These are phyloP conservation scores for Solanum pinnatisectum DNA, from an alignment of 257 asterid species.

Conservation along the genomic window DNA sequence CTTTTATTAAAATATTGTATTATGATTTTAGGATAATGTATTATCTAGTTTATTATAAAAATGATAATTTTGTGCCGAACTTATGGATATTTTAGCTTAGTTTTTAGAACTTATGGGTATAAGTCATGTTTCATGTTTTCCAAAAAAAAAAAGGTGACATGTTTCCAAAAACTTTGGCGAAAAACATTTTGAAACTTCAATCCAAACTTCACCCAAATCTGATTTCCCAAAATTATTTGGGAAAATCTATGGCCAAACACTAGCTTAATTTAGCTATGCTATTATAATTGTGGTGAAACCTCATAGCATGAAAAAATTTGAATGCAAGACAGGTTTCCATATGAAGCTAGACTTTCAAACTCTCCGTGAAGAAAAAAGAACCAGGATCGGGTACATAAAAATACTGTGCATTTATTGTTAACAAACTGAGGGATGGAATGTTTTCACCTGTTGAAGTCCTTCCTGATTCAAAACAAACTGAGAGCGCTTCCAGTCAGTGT, in stretches of 20 bases:
- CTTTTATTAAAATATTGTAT: not conserved
- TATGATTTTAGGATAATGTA: not conserved
- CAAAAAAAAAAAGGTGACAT: not conserved
- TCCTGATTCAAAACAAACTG: slow-evolving; percentile 83
- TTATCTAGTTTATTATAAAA: not conserved
- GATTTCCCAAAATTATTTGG: not conserved
- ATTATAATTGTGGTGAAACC: not conserved
- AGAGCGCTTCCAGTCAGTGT: slow-evolving; percentile 85
- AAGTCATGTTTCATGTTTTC: not conserved
- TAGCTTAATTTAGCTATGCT: not conserved
- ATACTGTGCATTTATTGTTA: not conserved
- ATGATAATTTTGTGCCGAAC: not conserved
- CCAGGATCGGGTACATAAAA: not conserved
- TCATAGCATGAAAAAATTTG: not conserved
- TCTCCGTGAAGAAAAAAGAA: not conserved
- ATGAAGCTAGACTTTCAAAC: not conserved
- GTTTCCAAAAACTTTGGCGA: not conserved
- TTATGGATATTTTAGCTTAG: not conserved
- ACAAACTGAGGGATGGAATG: not conserved
- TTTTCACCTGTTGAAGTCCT: slow-evolving; percentile 77
- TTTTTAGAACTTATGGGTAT: not conserved
- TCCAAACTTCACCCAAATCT: not conserved
- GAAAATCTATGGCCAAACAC: not conserved
- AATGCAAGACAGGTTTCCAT: not conserved
- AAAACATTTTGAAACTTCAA: not conserved